Conservation (phyloP, 305 asterid species). For the Fraxinus paxiana region DNA sequence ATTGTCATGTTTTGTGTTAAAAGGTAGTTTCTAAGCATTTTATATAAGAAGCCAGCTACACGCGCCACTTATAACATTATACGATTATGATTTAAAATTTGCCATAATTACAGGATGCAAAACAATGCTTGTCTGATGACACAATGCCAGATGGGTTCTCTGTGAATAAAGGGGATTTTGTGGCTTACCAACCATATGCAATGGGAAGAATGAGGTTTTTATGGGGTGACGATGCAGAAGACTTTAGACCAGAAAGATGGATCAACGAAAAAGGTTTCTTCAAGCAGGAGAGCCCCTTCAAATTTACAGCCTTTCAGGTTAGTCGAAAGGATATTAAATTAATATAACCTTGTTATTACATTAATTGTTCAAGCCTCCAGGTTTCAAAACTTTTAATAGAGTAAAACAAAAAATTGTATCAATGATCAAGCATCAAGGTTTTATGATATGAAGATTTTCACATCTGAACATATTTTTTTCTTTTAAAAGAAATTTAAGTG, state of each 20-base stretch:
- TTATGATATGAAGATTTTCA: background rate
- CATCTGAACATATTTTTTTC: background rate
- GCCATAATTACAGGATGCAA: constrained; percentile 41
- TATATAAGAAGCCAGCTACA: background rate
- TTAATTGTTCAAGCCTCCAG: background rate
- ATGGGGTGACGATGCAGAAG: constrained; percentile 71
- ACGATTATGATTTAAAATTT: background rate
- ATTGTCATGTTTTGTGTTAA: background rate
- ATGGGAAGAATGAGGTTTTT: constrained; percentile 71
- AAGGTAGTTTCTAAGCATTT: background rate
- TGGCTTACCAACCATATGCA: constrained; percentile 64
- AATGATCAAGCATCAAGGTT: background rate
- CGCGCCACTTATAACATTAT: background rate
- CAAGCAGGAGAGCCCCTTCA: constrained; percentile 54
- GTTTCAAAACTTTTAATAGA: background rate
- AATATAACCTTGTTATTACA: background rate
- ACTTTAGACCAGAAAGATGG: constrained; percentile 74
- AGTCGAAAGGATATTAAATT: background rate
- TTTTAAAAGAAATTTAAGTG: background rate
- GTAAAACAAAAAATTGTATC: background rate
- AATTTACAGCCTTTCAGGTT: constrained; percentile 78
- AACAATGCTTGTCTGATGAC: constrained; percentile 59
- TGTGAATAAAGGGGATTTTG: constrained; percentile 61
- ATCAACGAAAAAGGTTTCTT: constrained; percentile 54
- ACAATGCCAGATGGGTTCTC: constrained; percentile 57